Conservation (phyloP, 2,329 filamentous ascomycete genomes). For the Cladosporium sp. region DNA sequence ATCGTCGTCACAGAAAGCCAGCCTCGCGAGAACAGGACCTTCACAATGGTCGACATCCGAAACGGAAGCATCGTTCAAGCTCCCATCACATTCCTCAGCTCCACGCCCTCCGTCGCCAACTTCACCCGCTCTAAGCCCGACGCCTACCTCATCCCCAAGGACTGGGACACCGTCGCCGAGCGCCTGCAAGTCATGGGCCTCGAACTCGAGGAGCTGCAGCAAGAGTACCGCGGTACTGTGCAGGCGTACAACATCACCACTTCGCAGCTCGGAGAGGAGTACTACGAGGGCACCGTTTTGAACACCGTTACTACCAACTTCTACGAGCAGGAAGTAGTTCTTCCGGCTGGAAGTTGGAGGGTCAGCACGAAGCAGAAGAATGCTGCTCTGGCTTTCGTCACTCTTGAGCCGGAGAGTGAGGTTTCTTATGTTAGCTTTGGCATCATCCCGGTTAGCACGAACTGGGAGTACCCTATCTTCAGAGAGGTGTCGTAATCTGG, state of each 20-base stretch:
- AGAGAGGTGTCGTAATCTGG: constrained; percentile 13
- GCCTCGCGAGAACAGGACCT: constrained; percentile 23
- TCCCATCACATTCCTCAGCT: constrained; percentile 31
- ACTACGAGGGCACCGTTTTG: constrained; percentile 33
- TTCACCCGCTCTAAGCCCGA: constrained; percentile 30
- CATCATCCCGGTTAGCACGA: constrained; percentile 25
- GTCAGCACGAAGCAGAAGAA: constrained; percentile 35
- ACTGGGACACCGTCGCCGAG: constrained; percentile 32
- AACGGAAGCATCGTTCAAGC: constrained; percentile 31
- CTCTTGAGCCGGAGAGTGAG: constrained; percentile 36
- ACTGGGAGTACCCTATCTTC: constrained; percentile 23
- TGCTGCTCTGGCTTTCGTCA: constrained; percentile 33
- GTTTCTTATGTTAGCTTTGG: constrained; percentile 35
- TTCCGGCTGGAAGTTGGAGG: constrained; percentile 32
- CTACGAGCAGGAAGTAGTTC: constrained; percentile 22
- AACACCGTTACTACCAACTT: constrained; percentile 30
- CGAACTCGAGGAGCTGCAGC: constrained; percentile 27
- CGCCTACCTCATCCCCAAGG: constrained; percentile 34
- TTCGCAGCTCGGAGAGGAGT: constrained; percentile 24
- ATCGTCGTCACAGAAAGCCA: constrained; percentile 30
- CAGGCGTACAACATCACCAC: constrained; percentile 34
- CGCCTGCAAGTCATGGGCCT: constrained; percentile 32
- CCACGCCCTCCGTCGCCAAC: constrained; percentile 33
- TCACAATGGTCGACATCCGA: constrained; percentile 31
- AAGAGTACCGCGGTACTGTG: constrained; percentile 28